Evolutionary conservation across 139 green algal genomes (phyloP), one percentile per base, ranked within the genome.

Genomic region (Pseudopediastrum boryanum): DNA sequence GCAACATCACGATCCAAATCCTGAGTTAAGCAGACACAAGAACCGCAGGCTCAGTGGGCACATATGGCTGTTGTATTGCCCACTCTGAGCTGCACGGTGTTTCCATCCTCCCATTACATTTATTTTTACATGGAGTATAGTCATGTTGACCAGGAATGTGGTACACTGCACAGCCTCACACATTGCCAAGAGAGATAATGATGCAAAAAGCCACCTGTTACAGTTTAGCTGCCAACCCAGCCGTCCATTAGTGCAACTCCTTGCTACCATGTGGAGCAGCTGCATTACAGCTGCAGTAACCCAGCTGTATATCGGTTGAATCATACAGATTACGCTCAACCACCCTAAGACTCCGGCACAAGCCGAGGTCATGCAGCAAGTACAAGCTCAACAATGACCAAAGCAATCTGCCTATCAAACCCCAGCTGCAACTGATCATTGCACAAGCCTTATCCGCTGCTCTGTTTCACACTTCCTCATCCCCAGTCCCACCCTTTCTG

Each of bases 1-100:
- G 43, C 61, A 36, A 35, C 74, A 21, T 81, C 61, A 2, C 62
- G 46, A 10, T 71, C 74, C 46, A 81, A 21, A 27, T 71, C 72
- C 72, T 79, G 71, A 36, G 52, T 10, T 9, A 42, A 59, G 19
- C 2, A 50, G 9, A 52, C n/a, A 1, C 27, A 0, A 74, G 66
- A 27, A 52, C 21, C 7, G 7, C 16, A 6, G 33, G 38, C 8
- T n/a, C 7, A 35, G 33, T 21, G 31, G 29, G 42, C 62, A 58
- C 48, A 58, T 27, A 58, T 19, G 48, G 48, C 16, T 58, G 48
- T 58, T 16, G 48, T 19, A 27, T 64, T 64, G 54, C 7, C n/a
- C n/a, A n/a, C n/a, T n/a, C n/a, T n/a, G n/a, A n/a, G 54, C 12
- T 9, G 7, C 33, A 27, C 54, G 8, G 54, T 64, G 54, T 13